Conservation (phyloP, 345 rosid genomes). For the Rhizophora apiculata region DNA sequence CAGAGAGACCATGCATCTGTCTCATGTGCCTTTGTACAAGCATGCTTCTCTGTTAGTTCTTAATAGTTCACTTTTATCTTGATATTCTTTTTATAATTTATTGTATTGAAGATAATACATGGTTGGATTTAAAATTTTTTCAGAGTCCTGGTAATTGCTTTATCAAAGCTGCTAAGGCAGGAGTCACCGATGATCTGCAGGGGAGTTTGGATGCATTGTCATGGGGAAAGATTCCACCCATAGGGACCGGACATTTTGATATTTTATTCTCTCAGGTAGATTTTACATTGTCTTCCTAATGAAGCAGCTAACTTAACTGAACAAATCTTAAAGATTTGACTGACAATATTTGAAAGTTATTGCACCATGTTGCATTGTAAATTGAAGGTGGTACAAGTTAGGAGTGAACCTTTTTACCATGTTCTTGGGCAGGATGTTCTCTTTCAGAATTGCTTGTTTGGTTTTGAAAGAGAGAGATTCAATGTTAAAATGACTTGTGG, state of each 20-base stretch:
- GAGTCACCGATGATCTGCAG: constrained; percentile 55
- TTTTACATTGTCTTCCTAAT: constrained; percentile 14
- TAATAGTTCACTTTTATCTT: neutral
- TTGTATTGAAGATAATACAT: neutral
- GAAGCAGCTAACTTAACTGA: neutral
- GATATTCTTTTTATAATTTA: constrained; percentile 2
- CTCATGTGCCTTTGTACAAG: constrained; percentile 77
- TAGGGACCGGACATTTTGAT: constrained; percentile 79
- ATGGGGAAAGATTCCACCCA: constrained; percentile 75
- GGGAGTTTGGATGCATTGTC: constrained; percentile 80
- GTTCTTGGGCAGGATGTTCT: neutral
- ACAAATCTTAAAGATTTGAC: too few relatives aligned
- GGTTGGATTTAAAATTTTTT: constrained; percentile 17
- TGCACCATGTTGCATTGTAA: neutral
- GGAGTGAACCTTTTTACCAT: neutral
- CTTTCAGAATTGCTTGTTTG: neutral
- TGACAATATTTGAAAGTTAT: neutral
- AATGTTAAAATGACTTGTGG: neutral
- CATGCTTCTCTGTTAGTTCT: constrained; percentile 80
- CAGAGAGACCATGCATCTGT: constrained; percentile 62
- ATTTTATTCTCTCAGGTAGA: constrained; percentile 63
- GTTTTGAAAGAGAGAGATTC: neutral
- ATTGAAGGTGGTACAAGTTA: constrained; percentile 3
- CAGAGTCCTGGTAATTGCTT: constrained; percentile 83
- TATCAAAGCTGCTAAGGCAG: constrained; percentile 83